Percentiles rank a stretch among this genome's conserved stretches.
These are phyloP conservation scores for Pseudoscleropodium purum DNA, from an alignment of 225 moss, liverwort and hornwort genomes.

Conservation along the genomic window DNA sequence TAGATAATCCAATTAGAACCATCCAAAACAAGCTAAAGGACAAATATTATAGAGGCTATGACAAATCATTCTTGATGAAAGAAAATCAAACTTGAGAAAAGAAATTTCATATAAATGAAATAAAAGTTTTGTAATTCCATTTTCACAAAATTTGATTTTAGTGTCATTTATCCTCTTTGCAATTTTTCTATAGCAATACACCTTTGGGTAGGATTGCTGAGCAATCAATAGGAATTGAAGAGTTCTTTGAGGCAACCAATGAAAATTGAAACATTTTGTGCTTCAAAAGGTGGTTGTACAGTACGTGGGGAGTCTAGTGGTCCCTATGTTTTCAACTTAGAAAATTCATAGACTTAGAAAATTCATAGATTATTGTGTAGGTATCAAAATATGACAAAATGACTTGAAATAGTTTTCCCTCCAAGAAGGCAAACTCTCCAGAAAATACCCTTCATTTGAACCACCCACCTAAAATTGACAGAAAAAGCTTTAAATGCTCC, in stretches of 20 bases:
- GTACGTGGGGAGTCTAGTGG: neutral
- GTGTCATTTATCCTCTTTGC: neutral
- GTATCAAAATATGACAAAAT: neutral
- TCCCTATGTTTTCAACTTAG: neutral
- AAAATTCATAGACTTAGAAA: neutral
- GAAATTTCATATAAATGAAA: neutral
- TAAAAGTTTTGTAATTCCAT: neutral
- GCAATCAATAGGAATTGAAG: neutral
- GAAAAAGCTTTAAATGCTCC: neutral
- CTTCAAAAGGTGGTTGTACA: neutral
- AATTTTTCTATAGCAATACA: neutral
- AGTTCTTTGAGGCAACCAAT: neutral
- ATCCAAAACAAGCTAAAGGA: neutral
- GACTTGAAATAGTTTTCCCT: fast-evolving
- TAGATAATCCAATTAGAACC: neutral
- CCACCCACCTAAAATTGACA: neutral
- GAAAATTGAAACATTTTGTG: neutral
- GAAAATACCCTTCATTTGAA: no score
- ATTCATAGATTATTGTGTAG: neutral
- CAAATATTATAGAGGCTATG: neutral
- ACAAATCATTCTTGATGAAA: neutral
- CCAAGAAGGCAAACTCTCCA: fast-evolving
- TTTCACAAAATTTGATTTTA: neutral
- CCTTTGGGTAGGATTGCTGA: fast-evolving
- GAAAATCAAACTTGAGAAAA: neutral